These are phyloP conservation scores for Arachis hypogaea DNA, from an alignment of 306 rosid genomes.

Conservation along the genomic window DNA sequence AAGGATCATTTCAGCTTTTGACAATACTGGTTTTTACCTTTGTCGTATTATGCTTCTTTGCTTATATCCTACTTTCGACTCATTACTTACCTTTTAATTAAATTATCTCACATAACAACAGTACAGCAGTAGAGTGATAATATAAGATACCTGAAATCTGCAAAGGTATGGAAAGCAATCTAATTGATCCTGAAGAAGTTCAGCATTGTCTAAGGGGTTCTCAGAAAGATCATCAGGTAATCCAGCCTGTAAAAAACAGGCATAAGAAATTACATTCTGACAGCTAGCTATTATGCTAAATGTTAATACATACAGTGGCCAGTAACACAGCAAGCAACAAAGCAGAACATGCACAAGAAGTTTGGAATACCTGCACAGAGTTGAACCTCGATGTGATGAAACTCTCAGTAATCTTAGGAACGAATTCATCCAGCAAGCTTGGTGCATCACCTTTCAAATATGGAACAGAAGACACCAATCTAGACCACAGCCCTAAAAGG, in stretches of 20 bases:
- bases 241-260: constrained; percentile 67
- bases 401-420: constrained; percentile 95
- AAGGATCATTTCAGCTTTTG: neutral
- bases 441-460: constrained; percentile 99
- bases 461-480: constrained; percentile 98
- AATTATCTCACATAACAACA: constrained; percentile 13
- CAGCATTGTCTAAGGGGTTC: constrained; percentile 94
- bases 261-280: constrained; percentile 35
- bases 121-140: constrained; percentile 15
- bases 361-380: constrained; percentile 82
- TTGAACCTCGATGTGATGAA: constrained; percentile 93
- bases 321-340: constrained; percentile 21
- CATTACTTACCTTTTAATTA: constrained; percentile 6
- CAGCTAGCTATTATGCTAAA: constrained; percentile 5
- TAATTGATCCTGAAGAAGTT: constrained; percentile 97
- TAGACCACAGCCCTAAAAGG: constrained; percentile 96
- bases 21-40: neutral
- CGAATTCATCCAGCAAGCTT: constrained; percentile 96
- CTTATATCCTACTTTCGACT: constrained; percentile 1
- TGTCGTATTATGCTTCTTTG: constrained; percentile 22
- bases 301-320: constrained; percentile 27
- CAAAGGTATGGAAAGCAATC: constrained; percentile 96
- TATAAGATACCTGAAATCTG: constrained; percentile 82
- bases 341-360: constrained; percentile 36
- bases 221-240: constrained; percentile 93